Percentiles rank a stretch among this genome's conserved stretches.
These are phyloP conservation scores for Chlorella sorokiniana DNA, from an alignment of 139 green algal species.

Conservation along the genomic window DNA sequence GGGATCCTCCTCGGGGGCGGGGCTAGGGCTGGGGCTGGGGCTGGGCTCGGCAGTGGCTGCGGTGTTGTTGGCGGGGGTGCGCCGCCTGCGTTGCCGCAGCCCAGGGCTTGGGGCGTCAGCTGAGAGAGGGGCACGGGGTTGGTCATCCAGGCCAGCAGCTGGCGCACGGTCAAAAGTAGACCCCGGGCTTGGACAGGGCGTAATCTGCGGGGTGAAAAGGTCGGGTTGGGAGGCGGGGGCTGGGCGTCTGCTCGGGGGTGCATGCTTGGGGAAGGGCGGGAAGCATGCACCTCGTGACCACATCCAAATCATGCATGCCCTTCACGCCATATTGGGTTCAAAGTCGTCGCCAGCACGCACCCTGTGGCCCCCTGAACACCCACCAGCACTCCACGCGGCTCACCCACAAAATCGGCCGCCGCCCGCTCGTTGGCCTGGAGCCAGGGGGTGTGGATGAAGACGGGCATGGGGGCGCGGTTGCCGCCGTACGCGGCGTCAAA, in stretches of 20 bases:
- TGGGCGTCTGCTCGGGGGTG: background rate
- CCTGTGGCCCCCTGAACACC: no score
- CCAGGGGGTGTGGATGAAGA: slow-evolving; percentile 6
- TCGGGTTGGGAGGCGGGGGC: background rate
- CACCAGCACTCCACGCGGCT: no score
- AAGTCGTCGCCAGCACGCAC: no score
- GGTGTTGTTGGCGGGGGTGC: background rate
- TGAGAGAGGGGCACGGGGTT: background rate
- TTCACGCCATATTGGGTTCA: no score
- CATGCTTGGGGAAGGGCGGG: background rate
- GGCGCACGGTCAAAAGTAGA: slow-evolving; percentile 12
- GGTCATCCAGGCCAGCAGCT: slow-evolving; percentile 26
- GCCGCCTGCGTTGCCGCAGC: background rate
- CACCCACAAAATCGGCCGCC: no score
- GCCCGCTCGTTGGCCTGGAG: no score
- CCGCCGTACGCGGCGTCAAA: slow-evolving; percentile 13
- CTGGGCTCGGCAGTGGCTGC: background rate
- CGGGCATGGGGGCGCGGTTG: slow-evolving; percentile 9
- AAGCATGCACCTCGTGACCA: no score
- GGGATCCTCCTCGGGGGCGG: no score
- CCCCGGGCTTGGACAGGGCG: background rate
- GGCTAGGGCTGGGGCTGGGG: no score
- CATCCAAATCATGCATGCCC: no score
- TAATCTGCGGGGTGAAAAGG: background rate
- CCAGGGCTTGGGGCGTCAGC: background rate